Conservation (phyloP, 2,329 filamentous ascomycete species). For the Neonectria punicea region DNA sequence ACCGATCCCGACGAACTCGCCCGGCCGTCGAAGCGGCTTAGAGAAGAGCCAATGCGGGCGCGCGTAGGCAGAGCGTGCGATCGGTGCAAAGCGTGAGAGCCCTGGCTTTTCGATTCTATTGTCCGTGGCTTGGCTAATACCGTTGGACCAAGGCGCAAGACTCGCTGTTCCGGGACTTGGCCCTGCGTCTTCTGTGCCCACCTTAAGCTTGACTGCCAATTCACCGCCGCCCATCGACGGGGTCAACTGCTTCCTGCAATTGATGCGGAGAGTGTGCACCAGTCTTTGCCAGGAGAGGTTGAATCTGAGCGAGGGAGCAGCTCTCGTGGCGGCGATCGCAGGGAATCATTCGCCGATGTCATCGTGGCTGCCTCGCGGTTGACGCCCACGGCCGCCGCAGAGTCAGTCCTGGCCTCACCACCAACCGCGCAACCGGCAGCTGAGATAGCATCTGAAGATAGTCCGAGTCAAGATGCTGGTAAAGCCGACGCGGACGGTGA, state of each 20-base stretch:
- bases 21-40: constrained; percentile 7
- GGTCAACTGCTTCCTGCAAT: constrained; percentile 36
- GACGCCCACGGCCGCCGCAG: background rate
- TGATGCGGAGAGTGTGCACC: constrained; percentile 19
- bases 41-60: constrained; percentile 2
- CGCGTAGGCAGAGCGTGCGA: constrained; percentile 39
- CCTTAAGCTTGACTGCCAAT: constrained; percentile 37
- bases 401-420: background rate
- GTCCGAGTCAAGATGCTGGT: background rate
- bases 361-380: background rate
- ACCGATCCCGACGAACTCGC: background rate
- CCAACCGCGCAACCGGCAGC: background rate
- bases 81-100: constrained; percentile 39
- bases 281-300: background rate
- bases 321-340: background rate
- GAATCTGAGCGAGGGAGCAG: background rate
- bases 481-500: background rate
- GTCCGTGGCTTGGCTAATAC: background rate
- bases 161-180: constrained; percentile 40
- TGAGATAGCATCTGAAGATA: background rate
- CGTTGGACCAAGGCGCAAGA: constrained; percentile 33
- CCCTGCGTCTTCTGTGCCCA: constrained; percentile 38
- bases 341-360: constrained; percentile 1
- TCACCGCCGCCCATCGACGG: constrained; percentile 37
- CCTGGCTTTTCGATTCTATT: too few species aligned